A percentile compares a stretch with the other conserved stretches of the same genome.
phyloP scores from a whole-genome alignment of 2,329 filamentous ascomycete species.

The Aspergillus intermedius region DNA sequence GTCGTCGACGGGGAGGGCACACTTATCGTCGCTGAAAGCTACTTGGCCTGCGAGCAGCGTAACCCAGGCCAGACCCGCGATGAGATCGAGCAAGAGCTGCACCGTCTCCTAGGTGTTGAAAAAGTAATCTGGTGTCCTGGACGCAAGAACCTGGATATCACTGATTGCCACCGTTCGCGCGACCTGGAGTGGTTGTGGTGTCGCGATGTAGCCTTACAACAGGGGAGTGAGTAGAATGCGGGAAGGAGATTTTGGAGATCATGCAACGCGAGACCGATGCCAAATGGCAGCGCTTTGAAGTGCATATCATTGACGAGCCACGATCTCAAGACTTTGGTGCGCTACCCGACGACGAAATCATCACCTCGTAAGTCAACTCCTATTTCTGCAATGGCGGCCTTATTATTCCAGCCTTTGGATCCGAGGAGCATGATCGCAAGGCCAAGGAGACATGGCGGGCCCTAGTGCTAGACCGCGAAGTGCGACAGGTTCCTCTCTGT shows the following conservation, averaged over 20 bases:
- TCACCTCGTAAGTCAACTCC: conserved; percentile 23
- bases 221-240: conserved; percentile 13
- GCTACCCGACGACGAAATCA: conserved; percentile 12
- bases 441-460: no score
- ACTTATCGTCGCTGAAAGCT: conserved; percentile 23
- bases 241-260: conserved; percentile 13
- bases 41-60: conserved; percentile 20
- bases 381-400: conserved; percentile 25
- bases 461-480: no score
- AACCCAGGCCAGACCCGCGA: conserved; percentile 17
- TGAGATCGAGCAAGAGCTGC: conserved; percentile 19
- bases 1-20: conserved; percentile 27
- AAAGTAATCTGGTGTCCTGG: conserved; percentile 26
- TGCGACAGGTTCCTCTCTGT: conserved; percentile 19
- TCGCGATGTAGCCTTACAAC: conserved; percentile 8
- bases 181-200: conserved; percentile 19
- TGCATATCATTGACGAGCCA: conserved; percentile 20
- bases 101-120: conserved; percentile 16
- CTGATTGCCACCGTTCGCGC: conserved; percentile 23
- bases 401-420: conserved; percentile 23
- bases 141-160: conserved; percentile 19
- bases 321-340: conserved; percentile 6
- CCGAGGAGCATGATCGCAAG: conserved; percentile 14
- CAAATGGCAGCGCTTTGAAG: conserved; percentile 16
- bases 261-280: conserved; percentile 15